A percentile compares a stretch with the other conserved stretches of the same genome.
These are phyloP conservation scores for Fomitopsis schrenkii DNA, from an alignment of 1,284 basidiomycete genomes.

Conservation along the genomic window DNA sequence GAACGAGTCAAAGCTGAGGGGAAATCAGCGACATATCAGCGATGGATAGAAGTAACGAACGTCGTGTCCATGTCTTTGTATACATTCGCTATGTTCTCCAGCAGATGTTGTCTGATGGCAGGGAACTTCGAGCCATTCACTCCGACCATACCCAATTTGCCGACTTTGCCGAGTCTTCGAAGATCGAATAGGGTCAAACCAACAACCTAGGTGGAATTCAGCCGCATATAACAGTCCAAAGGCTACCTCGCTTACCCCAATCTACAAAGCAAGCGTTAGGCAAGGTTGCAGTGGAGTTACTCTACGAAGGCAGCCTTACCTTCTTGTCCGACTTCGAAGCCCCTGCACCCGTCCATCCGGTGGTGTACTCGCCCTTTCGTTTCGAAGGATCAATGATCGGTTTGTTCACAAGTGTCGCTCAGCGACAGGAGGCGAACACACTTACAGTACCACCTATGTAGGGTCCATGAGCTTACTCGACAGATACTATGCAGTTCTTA, in stretches of 20 bases:
- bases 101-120: constrained; percentile 77
- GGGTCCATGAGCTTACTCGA: constrained; percentile 8
- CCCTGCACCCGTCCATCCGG: constrained; percentile 88
- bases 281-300: neutral
- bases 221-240: neutral
- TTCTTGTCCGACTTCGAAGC: constrained; percentile 94
- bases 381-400: neutral
- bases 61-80: constrained; percentile 85
- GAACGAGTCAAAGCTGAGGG: constrained; percentile 68
- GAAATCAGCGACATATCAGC: neutral
- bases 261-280: constrained; percentile 34
- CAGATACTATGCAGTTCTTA: neutral
- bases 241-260: constrained; percentile 50
- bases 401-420: neutral
- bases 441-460: constrained; percentile 20
- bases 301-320: constrained; percentile 34
- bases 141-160: constrained; percentile 77
- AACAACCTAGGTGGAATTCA: constrained; percentile 60
- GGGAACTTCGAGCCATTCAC: constrained; percentile 85
- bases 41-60: constrained; percentile 38
- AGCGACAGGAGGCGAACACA: neutral
- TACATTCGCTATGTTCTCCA: constrained; percentile 77
- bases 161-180: constrained; percentile 78
- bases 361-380: constrained; percentile 82
- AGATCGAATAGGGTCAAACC: constrained; percentile 89